Evolutionary conservation across 208 protist genomes (phyloP), one percentile per base, ranked within the genome.

Genomic region (Acanthamoeba royreba): DNA sequence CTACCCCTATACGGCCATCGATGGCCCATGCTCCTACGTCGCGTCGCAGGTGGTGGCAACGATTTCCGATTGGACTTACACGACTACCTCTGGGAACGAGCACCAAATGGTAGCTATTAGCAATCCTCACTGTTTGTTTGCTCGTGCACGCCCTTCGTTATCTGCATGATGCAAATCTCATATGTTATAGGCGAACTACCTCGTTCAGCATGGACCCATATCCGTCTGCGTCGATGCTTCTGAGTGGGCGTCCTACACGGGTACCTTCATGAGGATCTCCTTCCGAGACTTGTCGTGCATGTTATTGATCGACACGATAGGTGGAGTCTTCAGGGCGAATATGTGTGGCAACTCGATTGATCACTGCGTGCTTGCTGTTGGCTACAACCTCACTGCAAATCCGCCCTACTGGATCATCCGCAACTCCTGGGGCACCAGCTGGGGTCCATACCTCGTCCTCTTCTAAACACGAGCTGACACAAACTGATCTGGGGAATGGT

Each of bases 131-230:
- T 61, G 25, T 61, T 61, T 61, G 53, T 17, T 9, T 19, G 9
- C 49, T 55, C 49, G 49, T 55, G 13, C 13, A 25, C 53, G 22
- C 31, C 53, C 25, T 13, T 61, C 53, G 22, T 61, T 61, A 19
- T 55, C 9, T 9, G 19, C 49, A 19, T 55, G 9, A 19, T 19
- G 9, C 49, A 55, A 55, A 9, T 19, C 49, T 19, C 19, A 19
- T 19, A 19, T 55, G 49, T 19, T 55, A 55, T 13, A 61, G 53
- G 63, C 63, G 33, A 74, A 74, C 79, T 98, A 96, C 94, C 74
- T 98, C 22, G 93, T 85, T 22, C n/a, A 90, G 17, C 69, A 98
- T 49, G 98, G 98, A 83, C 98, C 98, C 81, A 46, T 99, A 61
- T 89, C 98, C 72, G 96, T 99, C 86, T 98, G 97, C 45, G 98